phyloP scores from a whole-genome alignment of 176 grass and related monocot genomes.

The Lolium perenne region DNA sequence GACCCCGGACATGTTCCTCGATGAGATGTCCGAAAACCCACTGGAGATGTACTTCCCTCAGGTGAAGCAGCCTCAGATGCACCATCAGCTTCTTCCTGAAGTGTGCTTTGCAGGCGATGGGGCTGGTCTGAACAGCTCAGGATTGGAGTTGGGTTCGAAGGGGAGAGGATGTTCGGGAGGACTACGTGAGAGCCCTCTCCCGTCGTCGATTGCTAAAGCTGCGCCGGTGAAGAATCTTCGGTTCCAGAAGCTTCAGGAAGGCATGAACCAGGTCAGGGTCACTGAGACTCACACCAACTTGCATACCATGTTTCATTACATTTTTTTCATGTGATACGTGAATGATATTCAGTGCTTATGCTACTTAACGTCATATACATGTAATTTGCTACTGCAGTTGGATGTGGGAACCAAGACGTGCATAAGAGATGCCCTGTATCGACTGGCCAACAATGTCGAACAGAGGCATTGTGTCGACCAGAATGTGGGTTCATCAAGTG shows the following conservation, averaged over 20 bases:
- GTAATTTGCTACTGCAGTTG: conserved; percentile 50
- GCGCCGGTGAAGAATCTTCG: conserved; percentile 41
- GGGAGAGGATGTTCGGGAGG: background rate
- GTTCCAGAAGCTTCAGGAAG: conserved; percentile 67
- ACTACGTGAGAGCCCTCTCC: background rate
- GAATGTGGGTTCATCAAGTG: conserved; percentile 13
- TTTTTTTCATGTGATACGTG: background rate
- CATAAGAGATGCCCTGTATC: conserved; percentile 66
- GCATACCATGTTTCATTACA: background rate
- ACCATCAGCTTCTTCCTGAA: background rate
- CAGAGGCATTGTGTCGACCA: conserved; percentile 38
- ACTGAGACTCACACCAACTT: background rate
- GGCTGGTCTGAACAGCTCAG: background rate
- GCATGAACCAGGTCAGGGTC: conserved; percentile 53
- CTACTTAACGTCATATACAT: background rate
- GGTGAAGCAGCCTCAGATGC: too few species aligned
- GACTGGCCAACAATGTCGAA: conserved; percentile 62
- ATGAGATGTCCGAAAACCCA: conserved; percentile 56
- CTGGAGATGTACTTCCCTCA: conserved; percentile 49
- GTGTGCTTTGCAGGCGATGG: background rate
- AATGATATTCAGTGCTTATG: background rate
- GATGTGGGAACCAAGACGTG: conserved; percentile 52
- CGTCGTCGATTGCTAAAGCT: conserved; percentile 2
- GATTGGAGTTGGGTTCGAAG: conserved; percentile 16
- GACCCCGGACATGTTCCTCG: conserved; percentile 50